phyloP scores from a whole-genome alignment of 768 basidiomycete species.

The Dentipellis sp. region DNA sequence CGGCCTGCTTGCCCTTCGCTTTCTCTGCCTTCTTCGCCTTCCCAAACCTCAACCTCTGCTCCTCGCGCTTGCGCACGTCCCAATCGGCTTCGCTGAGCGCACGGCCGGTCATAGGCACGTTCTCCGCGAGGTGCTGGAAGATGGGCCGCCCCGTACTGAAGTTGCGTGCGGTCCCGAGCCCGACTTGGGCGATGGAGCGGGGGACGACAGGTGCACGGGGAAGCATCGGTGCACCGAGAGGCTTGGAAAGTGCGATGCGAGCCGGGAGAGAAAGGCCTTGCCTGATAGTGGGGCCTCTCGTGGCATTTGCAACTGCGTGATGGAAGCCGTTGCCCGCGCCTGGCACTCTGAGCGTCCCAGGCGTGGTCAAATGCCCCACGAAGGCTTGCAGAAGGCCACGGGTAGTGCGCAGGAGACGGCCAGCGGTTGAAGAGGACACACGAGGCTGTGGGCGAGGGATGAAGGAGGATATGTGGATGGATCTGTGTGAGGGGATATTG shows the following conservation, averaged over 20 bases:
- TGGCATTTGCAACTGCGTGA: slow-evolving; percentile 6
- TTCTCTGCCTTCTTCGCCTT: slow-evolving; percentile 15
- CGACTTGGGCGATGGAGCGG: slow-evolving; percentile 51
- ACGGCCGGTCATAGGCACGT: slow-evolving; percentile 63
- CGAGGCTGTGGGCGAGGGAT: slow-evolving; percentile 24
- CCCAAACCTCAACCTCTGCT: slow-evolving; percentile 20
- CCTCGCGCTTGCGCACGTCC: slow-evolving; percentile 47
- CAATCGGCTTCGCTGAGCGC: slow-evolving; percentile 70
- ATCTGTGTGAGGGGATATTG: slow-evolving; percentile 14
- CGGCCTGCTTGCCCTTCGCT: slow-evolving; percentile 19
- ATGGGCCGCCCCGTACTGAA: slow-evolving; percentile 68
- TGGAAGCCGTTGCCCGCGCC: slow-evolving; percentile 21
- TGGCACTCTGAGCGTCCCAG: slow-evolving; percentile 32
- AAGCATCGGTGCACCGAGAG: slow-evolving; percentile 38
- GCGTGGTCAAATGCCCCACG: slow-evolving; percentile 47
- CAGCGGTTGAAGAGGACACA: slow-evolving; percentile 25
- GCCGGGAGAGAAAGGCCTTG: slow-evolving; percentile 48
- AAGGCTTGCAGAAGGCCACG: slow-evolving; percentile 47
- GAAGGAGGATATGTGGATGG: slow-evolving; percentile 38
- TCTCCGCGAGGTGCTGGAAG: slow-evolving; percentile 69
- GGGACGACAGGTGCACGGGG: slow-evolving; percentile 48
- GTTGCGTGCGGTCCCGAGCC: slow-evolving; percentile 66
- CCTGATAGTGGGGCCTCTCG: slow-evolving; percentile 32
- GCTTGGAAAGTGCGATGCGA: slow-evolving; percentile 40
- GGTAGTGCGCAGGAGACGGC: slow-evolving; percentile 43